Evolutionary conservation across 805 yeast species (phyloP).

Genomic region (Spathaspora arborariae): DNA sequence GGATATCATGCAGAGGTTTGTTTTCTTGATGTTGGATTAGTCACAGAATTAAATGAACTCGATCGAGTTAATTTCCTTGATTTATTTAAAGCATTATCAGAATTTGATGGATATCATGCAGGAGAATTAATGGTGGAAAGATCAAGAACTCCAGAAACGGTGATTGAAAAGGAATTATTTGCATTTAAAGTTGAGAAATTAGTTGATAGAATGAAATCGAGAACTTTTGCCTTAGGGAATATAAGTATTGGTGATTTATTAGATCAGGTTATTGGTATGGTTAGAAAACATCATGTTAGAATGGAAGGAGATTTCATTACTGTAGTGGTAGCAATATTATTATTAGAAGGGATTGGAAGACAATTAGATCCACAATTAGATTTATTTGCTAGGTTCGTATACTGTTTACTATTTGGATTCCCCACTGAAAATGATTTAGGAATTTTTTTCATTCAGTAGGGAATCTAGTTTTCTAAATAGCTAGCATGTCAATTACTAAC

Average conservation of each 20-base stretch:
- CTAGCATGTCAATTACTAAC: background rate
- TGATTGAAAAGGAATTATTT: slow-evolving; percentile 76
- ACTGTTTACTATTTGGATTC: slow-evolving; percentile 35
- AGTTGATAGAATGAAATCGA: slow-evolving; percentile 73
- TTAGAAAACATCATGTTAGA: slow-evolving; percentile 87
- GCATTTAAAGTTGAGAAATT: slow-evolving; percentile 82
- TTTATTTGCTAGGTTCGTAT: slow-evolving; percentile 93
- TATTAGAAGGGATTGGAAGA: slow-evolving; percentile 93
- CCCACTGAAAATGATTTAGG: slow-evolving; percentile 30
- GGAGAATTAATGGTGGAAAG: slow-evolving; percentile 96
- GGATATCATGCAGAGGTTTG: slow-evolving; percentile 84
- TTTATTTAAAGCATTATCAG: slow-evolving; percentile 80
- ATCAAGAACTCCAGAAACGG: slow-evolving; percentile 92
- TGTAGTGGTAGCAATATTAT: slow-evolving; percentile 87
- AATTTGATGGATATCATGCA: slow-evolving; percentile 90
- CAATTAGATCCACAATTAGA: slow-evolving; percentile 91
- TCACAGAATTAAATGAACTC: slow-evolving; percentile 76
- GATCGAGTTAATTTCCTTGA: slow-evolving; percentile 87
- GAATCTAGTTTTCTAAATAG: background rate
- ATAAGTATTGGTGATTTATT: slow-evolving; percentile 88
- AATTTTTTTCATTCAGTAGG: slow-evolving; percentile 2
- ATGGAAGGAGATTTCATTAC: slow-evolving; percentile 97
- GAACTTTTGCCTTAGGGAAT: slow-evolving; percentile 90
- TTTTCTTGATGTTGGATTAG: slow-evolving; percentile 89
- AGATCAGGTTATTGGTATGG: slow-evolving; percentile 87